Conservation (phyloP, 2,329 filamentous ascomycete genomes). For the Ophiostoma populinum region DNA sequence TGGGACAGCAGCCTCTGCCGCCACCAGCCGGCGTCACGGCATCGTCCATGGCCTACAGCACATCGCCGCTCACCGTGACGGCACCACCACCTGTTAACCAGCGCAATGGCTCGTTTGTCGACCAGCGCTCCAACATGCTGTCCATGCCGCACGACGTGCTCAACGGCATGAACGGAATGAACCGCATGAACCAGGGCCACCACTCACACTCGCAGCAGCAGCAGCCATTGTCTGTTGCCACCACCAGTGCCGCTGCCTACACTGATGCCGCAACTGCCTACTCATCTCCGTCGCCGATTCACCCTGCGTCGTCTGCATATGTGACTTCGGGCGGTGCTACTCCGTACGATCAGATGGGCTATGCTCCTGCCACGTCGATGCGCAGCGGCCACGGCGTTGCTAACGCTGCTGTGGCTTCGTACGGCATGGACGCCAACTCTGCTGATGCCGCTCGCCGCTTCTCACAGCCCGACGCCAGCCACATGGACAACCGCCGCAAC, state of each 20-base stretch:
- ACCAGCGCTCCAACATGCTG: conserved; percentile 1
- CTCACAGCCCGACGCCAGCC: conserved; percentile 2
- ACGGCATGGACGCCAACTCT: conserved; percentile 1
- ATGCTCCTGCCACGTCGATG: conserved; percentile 49
- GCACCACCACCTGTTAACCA: not conserved
- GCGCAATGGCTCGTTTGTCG: not conserved
- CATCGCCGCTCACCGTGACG: not conserved
- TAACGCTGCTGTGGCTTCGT: conserved; percentile 24
- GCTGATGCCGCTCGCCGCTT: conserved; percentile 5
- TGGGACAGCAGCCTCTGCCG: conserved; percentile 1
- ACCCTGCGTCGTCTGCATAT: not conserved
- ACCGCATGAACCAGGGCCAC: conserved; percentile 1
- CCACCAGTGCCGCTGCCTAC: not conserved
- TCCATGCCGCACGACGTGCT: conserved; percentile 1
- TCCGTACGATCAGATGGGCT: conserved; percentile 59
- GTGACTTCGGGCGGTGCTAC: not conserved
- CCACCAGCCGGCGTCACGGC: not conserved
- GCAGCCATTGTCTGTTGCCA: conserved; percentile 4
- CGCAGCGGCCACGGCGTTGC: conserved; percentile 34
- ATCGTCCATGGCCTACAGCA: conserved; percentile 1
- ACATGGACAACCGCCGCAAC: conserved; percentile 40
- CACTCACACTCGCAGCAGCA: conserved; percentile 3
- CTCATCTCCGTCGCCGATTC: conserved; percentile 35
- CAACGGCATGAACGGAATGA: not conserved
- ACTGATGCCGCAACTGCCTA: conserved; percentile 27